These are phyloP conservation scores for Bruguiera gymnorhiza DNA, from an alignment of 345 rosid genomes.

Conservation along the genomic window DNA sequence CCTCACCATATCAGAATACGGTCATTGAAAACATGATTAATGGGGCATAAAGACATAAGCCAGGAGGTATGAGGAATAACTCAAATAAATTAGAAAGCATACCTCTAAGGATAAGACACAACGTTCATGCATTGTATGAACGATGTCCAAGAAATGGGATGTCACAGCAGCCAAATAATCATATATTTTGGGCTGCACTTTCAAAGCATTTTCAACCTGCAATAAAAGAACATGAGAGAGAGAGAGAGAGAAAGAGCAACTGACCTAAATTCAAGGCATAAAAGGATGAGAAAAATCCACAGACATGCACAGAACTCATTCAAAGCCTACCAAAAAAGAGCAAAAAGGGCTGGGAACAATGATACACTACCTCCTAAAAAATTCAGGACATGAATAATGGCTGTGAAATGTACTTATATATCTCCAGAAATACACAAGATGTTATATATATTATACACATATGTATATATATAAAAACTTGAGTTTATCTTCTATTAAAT, in stretches of 20 bases:
- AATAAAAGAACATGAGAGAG: background rate
- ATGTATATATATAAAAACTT: too few species aligned
- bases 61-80: background rate
- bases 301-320: background rate
- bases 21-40: background rate
- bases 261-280: background rate
- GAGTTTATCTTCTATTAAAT: too few species aligned
- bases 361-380: background rate
- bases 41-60: background rate
- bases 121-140: slow-evolving; percentile 81
- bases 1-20: background rate
- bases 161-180: slow-evolving; percentile 48
- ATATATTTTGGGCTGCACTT: slow-evolving; percentile 56
- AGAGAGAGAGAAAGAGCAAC: background rate
- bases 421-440: too few species aligned
- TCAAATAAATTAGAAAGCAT: slow-evolving; percentile 1
- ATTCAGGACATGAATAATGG: background rate
- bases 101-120: slow-evolving; percentile 87
- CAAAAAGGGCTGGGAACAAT: background rate
- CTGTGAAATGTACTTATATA: too few species aligned
- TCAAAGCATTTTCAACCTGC: slow-evolving; percentile 80
- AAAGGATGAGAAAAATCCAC: background rate
- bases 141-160: slow-evolving; percentile 68
- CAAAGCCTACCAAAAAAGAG: background rate
- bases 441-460: too few species aligned